Evolutionary conservation across 192 early-diverging fungal species (phyloP), one percentile per base, ranked within the genome.

Genomic region (Coemansia sp.): DNA sequence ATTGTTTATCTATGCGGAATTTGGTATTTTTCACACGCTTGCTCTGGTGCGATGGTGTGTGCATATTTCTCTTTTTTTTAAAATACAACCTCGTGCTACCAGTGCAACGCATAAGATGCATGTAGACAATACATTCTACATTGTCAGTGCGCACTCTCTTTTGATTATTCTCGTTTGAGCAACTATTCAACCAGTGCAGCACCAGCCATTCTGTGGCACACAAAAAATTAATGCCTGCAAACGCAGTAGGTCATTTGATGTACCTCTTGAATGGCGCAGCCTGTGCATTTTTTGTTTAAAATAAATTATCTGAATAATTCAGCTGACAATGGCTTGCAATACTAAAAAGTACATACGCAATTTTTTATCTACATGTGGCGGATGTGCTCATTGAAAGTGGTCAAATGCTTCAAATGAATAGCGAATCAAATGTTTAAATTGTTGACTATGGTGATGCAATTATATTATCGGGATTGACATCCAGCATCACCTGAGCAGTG

Each of bases 201-300:
- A 57, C 42, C 42, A 57, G 55, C 55, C 55, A 57, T 57, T 45
- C 25, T 57, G 55, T 57, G 41, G 55, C 55, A 50, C 48, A 50
- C 24, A 13, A 50, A 15, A 12, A 50, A 50, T 50, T 50, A 37
- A 37, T 2, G 48, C 14, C 24, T 5, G 30, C 48, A 50, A 23
- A 37, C 27, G 48, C 23, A 45, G 6, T 13, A 15, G 7, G 12
- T 50, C 48, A 50, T 27, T 23, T 50, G 48, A 50, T 13, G 24
- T 27, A 14, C 24, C n/a, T 23, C 24, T 14, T 4, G 10, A 50
- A 50, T 50, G 48, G 48, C 48, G 48, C 48, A 50, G 48, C 12
- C 27, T 27, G 34, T 37, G 34, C 34, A 1, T 50, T 43, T 45
- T 45, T 45, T 17, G 18, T 18, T n/a, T n/a, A 4, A 18, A 45